Base-by-base conservation (phyloP, 768 basidiomycete genomes). In the Gautieria morchelliformis region DNA sequence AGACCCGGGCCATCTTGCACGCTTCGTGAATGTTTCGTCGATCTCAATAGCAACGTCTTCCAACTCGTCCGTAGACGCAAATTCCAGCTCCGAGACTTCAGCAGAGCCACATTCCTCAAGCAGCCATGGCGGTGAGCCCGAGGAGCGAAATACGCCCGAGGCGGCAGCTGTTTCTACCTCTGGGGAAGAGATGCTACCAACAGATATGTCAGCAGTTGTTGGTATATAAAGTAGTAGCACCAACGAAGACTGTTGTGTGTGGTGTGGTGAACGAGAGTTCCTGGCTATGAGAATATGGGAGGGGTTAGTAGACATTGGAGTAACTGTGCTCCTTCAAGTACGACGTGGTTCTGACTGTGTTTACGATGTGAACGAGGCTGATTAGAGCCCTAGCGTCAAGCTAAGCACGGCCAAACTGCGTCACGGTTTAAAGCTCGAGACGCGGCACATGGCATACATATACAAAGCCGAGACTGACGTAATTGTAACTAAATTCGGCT, bases 271-370 rank as follows among this genome's bases (percentile, higher is more conserved):
- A 41, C 89, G 77, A 17, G 90, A 89, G 62, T 87, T 87, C 64
- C 90, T 83, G 9, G 90, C 90, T 61, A 93, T 92, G 66, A 93
- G 85, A 61, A 91, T 87, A 67, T 91, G 89, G 8, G 89, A 85
- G 1, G 89, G 89, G 67, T 92, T 88, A 47, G 83, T 86, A 60
- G 79, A 75, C 80, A 84, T 83, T 40, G 51, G 14, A 27, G 45
- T 46, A 9, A 17, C 32, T 3, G 6, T 15, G 24, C 22, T 15
- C 7, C n/a, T 44, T 44, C 42, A n/a, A 44, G 7, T 44, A 37
- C 5, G 8, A 10, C 10, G 14, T 37, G 35, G 35, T 37, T 2
- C 35, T 37, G 42, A n/a, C 42, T 44, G 20, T 5, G 42, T n/a
- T 5, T 27, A 5, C 27, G 27, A 27, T 5, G 27, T 27, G 27